Conservation (phyloP, 108 stramenopile genomes). For the Cylindrotheca closterium region DNA sequence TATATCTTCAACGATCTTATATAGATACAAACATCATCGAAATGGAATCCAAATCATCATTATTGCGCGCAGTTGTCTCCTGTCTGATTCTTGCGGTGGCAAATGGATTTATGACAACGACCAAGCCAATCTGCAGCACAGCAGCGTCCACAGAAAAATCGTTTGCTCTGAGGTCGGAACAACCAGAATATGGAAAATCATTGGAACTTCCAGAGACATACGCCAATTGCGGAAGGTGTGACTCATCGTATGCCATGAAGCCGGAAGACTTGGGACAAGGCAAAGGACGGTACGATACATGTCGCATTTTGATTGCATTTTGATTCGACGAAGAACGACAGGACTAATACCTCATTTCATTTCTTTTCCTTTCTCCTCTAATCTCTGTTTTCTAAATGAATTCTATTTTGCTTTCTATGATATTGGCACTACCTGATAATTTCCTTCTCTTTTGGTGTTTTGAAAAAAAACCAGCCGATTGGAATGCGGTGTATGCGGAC, state of each 20-base stretch:
- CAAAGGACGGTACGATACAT: conserved; percentile 53
- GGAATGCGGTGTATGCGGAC: conserved; percentile 74
- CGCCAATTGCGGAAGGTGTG: conserved; percentile 68
- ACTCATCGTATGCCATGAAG: conserved; percentile 55
- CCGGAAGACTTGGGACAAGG: conserved; percentile 63
- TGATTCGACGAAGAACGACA: not conserved
- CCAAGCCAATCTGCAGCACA: too few species aligned
- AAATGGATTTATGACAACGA: too few species aligned
- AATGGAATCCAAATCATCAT: too few species aligned
- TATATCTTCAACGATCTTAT: too few species aligned
- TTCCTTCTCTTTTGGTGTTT: not conserved
- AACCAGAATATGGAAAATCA: conserved; percentile 26
- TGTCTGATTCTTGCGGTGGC: too few species aligned
- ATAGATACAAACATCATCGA: too few species aligned
- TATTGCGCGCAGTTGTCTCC: too few species aligned
- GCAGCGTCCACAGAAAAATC: too few species aligned
- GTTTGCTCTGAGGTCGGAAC: conserved; percentile 1
- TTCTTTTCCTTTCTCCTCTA: conserved; percentile 1
- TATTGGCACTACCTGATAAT: not conserved
- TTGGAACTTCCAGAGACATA: conserved; percentile 37
- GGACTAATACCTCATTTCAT: conserved; percentile 2
- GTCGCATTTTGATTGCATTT: conserved; percentile 3
- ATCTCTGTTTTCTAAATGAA: not conserved
- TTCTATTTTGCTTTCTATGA: not conserved
- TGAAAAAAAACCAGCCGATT: conserved; percentile 47